Conservation (phyloP, 352 stramenopile species). For the Globisporangium alternatum region DNA sequence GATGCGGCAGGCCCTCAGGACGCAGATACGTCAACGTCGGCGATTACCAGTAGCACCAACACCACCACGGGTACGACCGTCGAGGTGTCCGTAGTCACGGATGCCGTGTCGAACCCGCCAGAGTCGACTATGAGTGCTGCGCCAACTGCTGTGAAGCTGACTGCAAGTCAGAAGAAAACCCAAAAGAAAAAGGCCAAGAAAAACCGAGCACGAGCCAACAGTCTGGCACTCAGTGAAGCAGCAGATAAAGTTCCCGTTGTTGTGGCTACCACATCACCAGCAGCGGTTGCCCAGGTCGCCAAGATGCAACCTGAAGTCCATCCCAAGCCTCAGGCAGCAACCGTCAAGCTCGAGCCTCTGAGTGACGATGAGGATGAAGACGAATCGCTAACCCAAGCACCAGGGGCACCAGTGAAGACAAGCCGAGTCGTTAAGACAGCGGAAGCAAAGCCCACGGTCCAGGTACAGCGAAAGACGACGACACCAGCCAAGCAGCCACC, state of each 20-base stretch:
- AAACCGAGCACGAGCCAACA: not conserved
- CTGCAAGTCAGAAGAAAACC: not conserved
- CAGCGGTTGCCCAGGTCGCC: not conserved
- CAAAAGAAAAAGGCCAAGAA: not conserved
- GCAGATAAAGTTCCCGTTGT: not conserved
- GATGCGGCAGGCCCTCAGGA: not conserved
- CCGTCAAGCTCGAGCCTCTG: not conserved
- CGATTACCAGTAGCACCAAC: not conserved
- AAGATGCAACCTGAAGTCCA: not conserved
- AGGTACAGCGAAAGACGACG: not conserved
- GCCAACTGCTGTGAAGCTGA: not conserved
- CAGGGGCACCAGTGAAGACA: not conserved
- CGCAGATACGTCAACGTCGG: not conserved
- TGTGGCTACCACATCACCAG: not conserved
- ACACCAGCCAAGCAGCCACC: not conserved
- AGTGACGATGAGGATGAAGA: not conserved
- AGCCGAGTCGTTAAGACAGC: not conserved
- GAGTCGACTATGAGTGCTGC: not conserved
- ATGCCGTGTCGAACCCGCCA: not conserved
- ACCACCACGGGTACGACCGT: not conserved
- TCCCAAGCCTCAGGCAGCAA: not conserved
- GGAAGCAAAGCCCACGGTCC: not conserved
- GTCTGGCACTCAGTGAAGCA: not conserved
- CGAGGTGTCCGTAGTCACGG: not conserved
- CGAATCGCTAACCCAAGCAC: not conserved